Percentiles rank a stretch among this genome's conserved stretches.
phyloP scores from a whole-genome alignment of 164 flowering plant genomes.

The Magnolia changhungtana region DNA sequence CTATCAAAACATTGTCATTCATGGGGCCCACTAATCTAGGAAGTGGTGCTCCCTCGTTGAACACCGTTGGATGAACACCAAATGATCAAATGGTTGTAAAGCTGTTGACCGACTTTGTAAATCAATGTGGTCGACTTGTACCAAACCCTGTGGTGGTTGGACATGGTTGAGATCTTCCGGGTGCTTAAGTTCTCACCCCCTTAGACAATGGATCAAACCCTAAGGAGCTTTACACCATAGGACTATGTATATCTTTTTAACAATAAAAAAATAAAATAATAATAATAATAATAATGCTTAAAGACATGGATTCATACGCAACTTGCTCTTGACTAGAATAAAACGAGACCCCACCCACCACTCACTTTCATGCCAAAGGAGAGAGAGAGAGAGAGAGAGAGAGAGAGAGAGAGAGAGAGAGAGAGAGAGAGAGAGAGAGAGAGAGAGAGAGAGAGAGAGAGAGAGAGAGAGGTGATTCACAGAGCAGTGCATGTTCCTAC shows the following conservation, averaged over 20 bases:
- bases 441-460: background rate
- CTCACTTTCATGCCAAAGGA: background rate
- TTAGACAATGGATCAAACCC: no score
- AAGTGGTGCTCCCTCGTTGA: no score
- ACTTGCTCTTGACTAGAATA: slow-evolving; percentile 11
- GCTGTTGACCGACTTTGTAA: no score
- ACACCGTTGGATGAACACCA: no score
- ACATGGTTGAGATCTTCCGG: background rate
- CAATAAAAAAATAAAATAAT: background rate
- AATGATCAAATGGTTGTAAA: no score
- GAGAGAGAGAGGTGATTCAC: background rate
- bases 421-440: background rate
- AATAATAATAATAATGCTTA: background rate
- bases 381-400: background rate
- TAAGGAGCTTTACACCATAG: background rate
- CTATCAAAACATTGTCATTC: no score
- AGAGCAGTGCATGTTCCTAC: background rate
- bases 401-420: background rate
- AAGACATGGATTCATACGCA: slow-evolving; percentile 6
- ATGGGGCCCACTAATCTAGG: no score
- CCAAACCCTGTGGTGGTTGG: background rate
- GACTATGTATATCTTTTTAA: background rate
- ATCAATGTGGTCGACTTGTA: no score
- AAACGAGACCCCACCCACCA: slow-evolving; percentile 5
- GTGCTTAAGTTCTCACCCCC: no score